A percentile compares a stretch with the other conserved stretches of the same genome.
These are phyloP conservation scores for Thelonectria rubi DNA, from an alignment of 2,329 filamentous ascomycete species.

Conservation along the genomic window DNA sequence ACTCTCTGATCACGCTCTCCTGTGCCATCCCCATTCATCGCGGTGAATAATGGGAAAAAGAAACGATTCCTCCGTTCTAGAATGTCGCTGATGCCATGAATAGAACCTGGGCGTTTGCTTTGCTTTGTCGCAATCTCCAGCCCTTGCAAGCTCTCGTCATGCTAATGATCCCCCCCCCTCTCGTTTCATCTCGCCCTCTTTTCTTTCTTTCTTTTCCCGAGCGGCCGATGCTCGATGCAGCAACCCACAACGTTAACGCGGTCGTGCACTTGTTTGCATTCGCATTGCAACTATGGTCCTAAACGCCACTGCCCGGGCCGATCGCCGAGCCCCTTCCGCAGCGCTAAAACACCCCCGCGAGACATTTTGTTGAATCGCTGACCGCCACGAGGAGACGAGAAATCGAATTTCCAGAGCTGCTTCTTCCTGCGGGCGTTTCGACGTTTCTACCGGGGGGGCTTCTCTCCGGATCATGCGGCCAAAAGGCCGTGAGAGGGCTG, in stretches of 20 bases:
- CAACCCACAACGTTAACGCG: slow-evolving; percentile 13
- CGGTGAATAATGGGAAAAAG: neutral
- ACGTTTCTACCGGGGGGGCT: neutral
- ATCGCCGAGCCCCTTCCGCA: slow-evolving; percentile 9
- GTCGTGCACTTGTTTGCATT: neutral
- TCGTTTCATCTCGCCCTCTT: slow-evolving; percentile 28
- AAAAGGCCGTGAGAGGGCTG: neutral
- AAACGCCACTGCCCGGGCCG: neutral
- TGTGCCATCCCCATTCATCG: neutral
- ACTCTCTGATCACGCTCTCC: neutral
- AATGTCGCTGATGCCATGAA: slow-evolving; percentile 7
- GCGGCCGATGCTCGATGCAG: slow-evolving; percentile 7
- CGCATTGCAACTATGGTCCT: neutral
- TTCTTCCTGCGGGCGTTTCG: neutral
- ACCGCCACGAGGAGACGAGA: slow-evolving; percentile 22
- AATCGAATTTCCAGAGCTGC: neutral
- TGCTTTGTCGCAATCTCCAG: slow-evolving; percentile 3
- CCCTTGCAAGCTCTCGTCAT: slow-evolving; percentile 8
- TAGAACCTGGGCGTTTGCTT: neutral
- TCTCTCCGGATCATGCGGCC: slow-evolving; percentile 1
- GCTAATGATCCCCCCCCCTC: slow-evolving; percentile 19
- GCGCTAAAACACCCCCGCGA: slow-evolving; percentile 18
- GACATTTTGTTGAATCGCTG: slow-evolving; percentile 17
- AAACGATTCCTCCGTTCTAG: neutral
- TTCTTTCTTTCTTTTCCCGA: slow-evolving; percentile 10